Evolutionary conservation across 371 early-diverging fungal species (phyloP).

Genomic region (Zychaea mexicana): DNA sequence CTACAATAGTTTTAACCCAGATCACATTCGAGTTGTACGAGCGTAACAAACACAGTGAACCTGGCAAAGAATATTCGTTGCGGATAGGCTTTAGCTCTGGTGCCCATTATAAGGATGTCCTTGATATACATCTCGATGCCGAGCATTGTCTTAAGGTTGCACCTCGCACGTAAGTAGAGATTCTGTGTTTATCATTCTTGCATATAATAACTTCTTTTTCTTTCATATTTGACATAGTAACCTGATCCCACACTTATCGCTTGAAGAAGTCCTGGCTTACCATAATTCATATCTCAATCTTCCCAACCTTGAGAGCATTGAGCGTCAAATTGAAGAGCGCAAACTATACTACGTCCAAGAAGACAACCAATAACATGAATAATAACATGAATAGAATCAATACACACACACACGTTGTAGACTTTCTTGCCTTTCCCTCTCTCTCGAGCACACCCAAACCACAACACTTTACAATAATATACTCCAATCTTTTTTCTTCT

Average conservation of each 20-base stretch:
- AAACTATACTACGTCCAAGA: constrained; percentile 51
- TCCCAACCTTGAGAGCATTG: constrained; percentile 46
- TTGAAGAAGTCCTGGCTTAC: constrained; percentile 47
- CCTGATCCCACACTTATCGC: constrained; percentile 43
- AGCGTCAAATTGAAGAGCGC: constrained; percentile 49
- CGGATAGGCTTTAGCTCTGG: constrained; percentile 92
- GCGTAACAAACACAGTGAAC: constrained; percentile 63
- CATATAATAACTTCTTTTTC: no score
- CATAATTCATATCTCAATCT: constrained; percentile 47
- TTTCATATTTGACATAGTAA: constrained; percentile 27
- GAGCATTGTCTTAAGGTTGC: constrained; percentile 88
- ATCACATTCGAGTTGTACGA: constrained; percentile 97
- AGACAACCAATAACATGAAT: constrained; percentile 33
- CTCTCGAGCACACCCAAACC: no score
- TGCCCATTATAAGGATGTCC: constrained; percentile 86
- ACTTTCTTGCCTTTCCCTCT: neutral
- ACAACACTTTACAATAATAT: no score
- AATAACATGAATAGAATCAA: neutral
- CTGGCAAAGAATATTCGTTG: constrained; percentile 81
- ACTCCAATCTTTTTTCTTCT: no score
- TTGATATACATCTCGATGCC: constrained; percentile 87
- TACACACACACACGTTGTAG: neutral
- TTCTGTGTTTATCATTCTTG: neutral
- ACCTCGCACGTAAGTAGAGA: constrained; percentile 54
- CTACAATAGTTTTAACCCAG: constrained; percentile 89